Evolutionary conservation across 129 eudicot genomes (phyloP).

Genomic region (Flaveria bidentis): DNA sequence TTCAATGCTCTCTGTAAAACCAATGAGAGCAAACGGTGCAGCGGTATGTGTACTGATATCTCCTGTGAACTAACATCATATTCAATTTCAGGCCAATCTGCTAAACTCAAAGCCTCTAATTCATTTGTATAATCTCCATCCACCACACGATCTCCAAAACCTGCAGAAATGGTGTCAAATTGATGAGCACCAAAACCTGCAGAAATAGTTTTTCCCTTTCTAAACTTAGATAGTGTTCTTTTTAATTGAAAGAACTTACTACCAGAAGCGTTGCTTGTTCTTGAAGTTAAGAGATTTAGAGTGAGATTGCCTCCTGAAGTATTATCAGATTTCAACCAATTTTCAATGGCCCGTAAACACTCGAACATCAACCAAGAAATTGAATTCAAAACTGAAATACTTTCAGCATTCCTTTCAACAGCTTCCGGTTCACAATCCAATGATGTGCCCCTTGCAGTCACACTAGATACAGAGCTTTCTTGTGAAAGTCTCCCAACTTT

Average conservation of each 20-base stretch:
- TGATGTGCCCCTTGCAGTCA: conserved; percentile 47
- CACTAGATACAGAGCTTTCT: conserved; percentile 76
- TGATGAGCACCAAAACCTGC: conserved; percentile 43
- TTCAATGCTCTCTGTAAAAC: conserved; percentile 69
- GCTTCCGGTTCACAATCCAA: conserved; percentile 39
- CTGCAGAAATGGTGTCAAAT: conserved; percentile 35
- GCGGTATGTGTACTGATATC: conserved; percentile 84
- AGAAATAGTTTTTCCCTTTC: conserved; percentile 48
- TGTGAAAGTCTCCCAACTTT: conserved; percentile 92
- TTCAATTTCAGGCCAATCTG: conserved; percentile 83
- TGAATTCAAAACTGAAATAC: conserved; percentile 51
- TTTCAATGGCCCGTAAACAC: conserved; percentile 77
- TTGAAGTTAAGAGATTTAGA: conserved; percentile 42
- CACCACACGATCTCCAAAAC: conserved; percentile 41
- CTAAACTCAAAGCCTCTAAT: conserved; percentile 70
- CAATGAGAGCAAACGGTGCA: conserved; percentile 81
- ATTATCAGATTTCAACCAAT: conserved; percentile 64
- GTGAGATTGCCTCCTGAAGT: conserved; percentile 45
- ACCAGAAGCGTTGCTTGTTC: conserved; percentile 42
- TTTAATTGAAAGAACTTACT: conserved; percentile 64
- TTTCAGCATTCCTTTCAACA: conserved; percentile 35
- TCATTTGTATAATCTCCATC: conserved; percentile 60
- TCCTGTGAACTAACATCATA: conserved; percentile 91
- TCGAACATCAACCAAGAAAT: conserved; percentile 69
- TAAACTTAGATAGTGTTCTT: conserved; percentile 61